Percentiles rank a stretch among this genome's conserved stretches.
Evolutionary conservation across 768 basidiomycete genomes (phyloP).

Genomic region (Tulasnella sp.): DNA sequence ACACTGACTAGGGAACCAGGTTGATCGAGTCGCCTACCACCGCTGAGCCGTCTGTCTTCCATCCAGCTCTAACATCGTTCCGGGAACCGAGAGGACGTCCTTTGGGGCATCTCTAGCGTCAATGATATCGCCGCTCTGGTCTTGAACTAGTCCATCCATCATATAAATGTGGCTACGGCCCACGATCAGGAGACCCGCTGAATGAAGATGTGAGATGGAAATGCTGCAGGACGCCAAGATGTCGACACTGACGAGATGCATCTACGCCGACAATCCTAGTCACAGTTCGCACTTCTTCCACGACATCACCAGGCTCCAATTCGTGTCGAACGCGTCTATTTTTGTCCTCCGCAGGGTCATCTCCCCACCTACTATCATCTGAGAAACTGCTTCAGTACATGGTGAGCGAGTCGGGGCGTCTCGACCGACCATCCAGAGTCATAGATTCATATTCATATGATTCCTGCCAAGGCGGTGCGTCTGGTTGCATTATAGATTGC

Average conservation of each 20-base stretch:
- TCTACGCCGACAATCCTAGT: constrained; percentile 87
- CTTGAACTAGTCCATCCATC: constrained; percentile 83
- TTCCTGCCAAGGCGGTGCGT: constrained; percentile 71
- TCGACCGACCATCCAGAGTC: constrained; percentile 52
- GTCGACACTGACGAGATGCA: constrained; percentile 67
- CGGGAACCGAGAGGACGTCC: constrained; percentile 76
- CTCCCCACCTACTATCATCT: constrained; percentile 54
- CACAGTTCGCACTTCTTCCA: constrained; percentile 81
- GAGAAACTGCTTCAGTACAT: constrained; percentile 15
- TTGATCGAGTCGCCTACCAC: constrained; percentile 51
- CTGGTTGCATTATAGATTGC: constrained; percentile 49
- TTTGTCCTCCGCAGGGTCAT: constrained; percentile 84
- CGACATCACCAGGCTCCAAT: constrained; percentile 82
- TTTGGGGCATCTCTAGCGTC: constrained; percentile 82
- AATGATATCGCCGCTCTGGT: constrained; percentile 81
- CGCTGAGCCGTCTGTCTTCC: constrained; percentile 75
- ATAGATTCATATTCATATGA: constrained; percentile 63
- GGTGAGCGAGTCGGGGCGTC: neutral
- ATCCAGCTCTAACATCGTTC: constrained; percentile 74
- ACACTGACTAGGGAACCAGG: neutral
- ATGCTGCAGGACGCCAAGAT: constrained; percentile 1
- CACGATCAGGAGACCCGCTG: constrained; percentile 83
- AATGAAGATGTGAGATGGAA: neutral
- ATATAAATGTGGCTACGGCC: constrained; percentile 84
- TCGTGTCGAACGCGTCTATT: constrained; percentile 82